phyloP scores from a whole-genome alignment of 2,329 filamentous ascomycete genomes.

The Hirsutella rhossiliensis region DNA sequence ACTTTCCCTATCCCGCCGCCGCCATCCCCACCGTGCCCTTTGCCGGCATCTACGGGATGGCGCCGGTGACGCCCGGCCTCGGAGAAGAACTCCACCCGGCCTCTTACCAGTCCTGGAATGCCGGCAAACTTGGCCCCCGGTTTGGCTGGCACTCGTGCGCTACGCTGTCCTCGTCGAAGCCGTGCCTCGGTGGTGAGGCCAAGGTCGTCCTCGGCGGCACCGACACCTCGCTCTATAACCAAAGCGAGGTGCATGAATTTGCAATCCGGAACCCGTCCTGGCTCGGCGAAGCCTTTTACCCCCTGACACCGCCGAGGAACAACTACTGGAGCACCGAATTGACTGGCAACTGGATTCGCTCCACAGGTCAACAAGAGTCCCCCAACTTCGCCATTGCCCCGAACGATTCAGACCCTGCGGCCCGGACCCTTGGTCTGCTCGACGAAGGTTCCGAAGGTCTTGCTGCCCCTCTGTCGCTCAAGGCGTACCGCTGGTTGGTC shows the following conservation, averaged over 20 bases:
- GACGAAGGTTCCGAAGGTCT: slow-evolving; percentile 2
- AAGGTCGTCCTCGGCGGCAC: slow-evolving; percentile 1
- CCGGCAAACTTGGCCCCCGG: background rate
- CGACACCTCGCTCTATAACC: background rate
- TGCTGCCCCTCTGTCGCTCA: slow-evolving; percentile 1
- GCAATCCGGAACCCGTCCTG: background rate
- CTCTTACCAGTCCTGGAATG: background rate
- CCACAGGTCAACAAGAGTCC: background rate
- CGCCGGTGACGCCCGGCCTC: background rate
- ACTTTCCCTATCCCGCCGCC: background rate
- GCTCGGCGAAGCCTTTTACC: slow-evolving; percentile 1
- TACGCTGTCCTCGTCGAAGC: background rate
- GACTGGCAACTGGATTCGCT: background rate
- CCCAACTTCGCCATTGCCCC: background rate
- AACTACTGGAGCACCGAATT: background rate
- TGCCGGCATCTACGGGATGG: background rate
- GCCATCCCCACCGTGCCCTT: background rate
- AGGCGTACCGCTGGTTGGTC: background rate
- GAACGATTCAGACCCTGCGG: too few relatives aligned
- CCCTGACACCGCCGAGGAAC: background rate
- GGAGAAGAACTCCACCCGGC: background rate
- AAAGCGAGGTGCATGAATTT: background rate
- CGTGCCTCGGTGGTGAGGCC: slow-evolving; percentile 1
- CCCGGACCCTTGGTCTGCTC: background rate
- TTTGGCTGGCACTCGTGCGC: background rate